Conservation (phyloP, 2,329 filamentous ascomycete species). For the Talaromyces sp. region DNA sequence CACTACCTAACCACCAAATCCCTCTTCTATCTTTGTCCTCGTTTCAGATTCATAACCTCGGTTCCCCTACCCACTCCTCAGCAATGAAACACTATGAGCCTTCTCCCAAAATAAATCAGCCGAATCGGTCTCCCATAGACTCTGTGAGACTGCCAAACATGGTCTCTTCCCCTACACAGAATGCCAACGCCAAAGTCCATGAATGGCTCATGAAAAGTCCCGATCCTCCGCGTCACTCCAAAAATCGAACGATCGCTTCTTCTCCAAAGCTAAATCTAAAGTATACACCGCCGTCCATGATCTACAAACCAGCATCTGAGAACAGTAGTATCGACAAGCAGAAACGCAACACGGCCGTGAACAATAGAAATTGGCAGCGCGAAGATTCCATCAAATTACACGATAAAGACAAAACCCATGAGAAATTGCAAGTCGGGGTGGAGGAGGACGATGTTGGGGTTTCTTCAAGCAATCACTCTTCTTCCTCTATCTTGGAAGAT, state of each 20-base stretch:
- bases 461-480: not conserved
- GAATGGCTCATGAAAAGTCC: slow-evolving; percentile 1
- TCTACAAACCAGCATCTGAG: not conserved
- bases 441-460: not conserved
- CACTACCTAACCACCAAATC: not conserved
- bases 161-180: not conserved
- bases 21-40: not conserved
- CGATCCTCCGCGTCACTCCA: not conserved
- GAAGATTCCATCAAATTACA: not conserved
- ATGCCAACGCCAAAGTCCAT: not conserved
- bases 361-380: not conserved
- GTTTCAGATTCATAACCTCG: not conserved
- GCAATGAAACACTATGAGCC: not conserved
- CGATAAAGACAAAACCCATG: not conserved
- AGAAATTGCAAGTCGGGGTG: not conserved
- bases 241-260: not conserved
- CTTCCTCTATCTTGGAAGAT: not conserved
- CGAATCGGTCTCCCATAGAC: not conserved
- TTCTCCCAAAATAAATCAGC: not conserved
- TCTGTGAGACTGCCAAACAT: not conserved
- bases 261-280: not conserved
- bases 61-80: not conserved
- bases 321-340: not conserved
- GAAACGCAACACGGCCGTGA: not conserved
- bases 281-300: too few species aligned